Percentiles rank a stretch among this genome's conserved stretches.
phyloP scores from a whole-genome alignment of 2,329 filamentous ascomycete genomes.

The Lasiodiplodia gonubiensis region DNA sequence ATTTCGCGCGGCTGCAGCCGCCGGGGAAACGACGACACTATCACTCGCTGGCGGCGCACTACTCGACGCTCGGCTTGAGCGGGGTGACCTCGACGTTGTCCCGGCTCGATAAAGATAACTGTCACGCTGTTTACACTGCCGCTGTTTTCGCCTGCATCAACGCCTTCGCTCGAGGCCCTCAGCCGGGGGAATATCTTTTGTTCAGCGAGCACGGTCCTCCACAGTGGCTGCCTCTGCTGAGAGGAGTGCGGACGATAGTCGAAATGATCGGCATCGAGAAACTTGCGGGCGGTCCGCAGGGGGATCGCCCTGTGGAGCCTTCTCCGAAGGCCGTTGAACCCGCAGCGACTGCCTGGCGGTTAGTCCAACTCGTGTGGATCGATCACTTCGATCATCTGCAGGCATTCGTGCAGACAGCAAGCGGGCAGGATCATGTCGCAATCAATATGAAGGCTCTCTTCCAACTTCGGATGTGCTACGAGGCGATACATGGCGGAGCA shows the following conservation, averaged over 20 bases:
- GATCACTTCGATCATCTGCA: constrained; percentile 24
- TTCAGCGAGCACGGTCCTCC: constrained; percentile 3
- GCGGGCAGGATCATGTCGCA: constrained; percentile 20
- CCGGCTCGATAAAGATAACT: not conserved
- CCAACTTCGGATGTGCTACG: constrained; percentile 31
- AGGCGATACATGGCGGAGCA: constrained; percentile 22
- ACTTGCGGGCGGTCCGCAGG: not conserved
- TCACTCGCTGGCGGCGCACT: not conserved
- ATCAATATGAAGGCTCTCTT: constrained; percentile 32
- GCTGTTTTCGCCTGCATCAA: constrained; percentile 10
- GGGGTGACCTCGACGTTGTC: not conserved
- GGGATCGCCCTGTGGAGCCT: not conserved
- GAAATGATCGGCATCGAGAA: constrained; percentile 1
- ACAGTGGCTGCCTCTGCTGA: not conserved
- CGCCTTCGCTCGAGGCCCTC: not conserved
- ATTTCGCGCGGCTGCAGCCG: not conserved
- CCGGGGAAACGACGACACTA: not conserved
- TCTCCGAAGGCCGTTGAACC: not conserved
- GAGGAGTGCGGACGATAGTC: constrained; percentile 1
- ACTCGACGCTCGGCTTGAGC: not conserved
- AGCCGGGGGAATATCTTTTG: constrained; percentile 1
- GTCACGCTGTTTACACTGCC: constrained; percentile 4
- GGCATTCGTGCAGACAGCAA: constrained; percentile 31
- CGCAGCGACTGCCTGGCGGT: not conserved
- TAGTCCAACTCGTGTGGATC: not conserved